phyloP scores from a whole-genome alignment of 2,329 filamentous ascomycete genomes.

The Alternaria gansuensis region DNA sequence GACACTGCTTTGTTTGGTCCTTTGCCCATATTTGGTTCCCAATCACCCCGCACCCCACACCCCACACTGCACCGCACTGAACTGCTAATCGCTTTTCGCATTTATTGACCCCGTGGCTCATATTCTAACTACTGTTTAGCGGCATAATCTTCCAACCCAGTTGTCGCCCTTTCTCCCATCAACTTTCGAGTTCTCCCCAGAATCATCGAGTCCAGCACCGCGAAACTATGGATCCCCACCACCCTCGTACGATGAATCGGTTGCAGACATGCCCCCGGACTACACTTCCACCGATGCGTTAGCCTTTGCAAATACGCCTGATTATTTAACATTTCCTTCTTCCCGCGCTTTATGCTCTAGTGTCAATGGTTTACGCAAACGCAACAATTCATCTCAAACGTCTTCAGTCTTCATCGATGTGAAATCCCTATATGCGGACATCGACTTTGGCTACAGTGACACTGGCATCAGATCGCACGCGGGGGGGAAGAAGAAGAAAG shows the following conservation, averaged over 20 bases:
- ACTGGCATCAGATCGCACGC: slow-evolving; percentile 61
- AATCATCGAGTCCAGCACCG: slow-evolving; percentile 39
- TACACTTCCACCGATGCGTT: slow-evolving; percentile 56
- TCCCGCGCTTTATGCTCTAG: slow-evolving; percentile 45
- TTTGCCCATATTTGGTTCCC: slow-evolving; percentile 32
- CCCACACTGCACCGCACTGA: slow-evolving; percentile 17
- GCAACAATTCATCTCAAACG: slow-evolving; percentile 39
- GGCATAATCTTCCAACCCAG: slow-evolving; percentile 34
- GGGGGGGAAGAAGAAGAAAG: slow-evolving; percentile 64
- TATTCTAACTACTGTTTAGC: slow-evolving; percentile 40
- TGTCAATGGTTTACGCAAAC: slow-evolving; percentile 42
- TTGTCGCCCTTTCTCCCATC: slow-evolving; percentile 29
- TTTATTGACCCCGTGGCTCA: slow-evolving; percentile 13
- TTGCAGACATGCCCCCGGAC: slow-evolving; percentile 56
- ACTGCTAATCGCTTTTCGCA: slow-evolving; percentile 14
- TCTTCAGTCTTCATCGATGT: slow-evolving; percentile 46
- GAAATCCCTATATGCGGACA: slow-evolving; percentile 50
- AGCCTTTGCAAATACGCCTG: slow-evolving; percentile 49
- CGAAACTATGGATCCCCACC: slow-evolving; percentile 41
- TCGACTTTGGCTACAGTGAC: slow-evolving; percentile 68
- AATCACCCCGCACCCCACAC: slow-evolving; percentile 23
- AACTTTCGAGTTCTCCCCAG: slow-evolving; percentile 31
- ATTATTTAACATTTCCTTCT: slow-evolving; percentile 45
- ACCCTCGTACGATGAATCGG: slow-evolving; percentile 56
- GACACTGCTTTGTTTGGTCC: slow-evolving; percentile 38